Base-by-base conservation (phyloP, 345 rosid genomes). In the Salix caprea region DNA sequence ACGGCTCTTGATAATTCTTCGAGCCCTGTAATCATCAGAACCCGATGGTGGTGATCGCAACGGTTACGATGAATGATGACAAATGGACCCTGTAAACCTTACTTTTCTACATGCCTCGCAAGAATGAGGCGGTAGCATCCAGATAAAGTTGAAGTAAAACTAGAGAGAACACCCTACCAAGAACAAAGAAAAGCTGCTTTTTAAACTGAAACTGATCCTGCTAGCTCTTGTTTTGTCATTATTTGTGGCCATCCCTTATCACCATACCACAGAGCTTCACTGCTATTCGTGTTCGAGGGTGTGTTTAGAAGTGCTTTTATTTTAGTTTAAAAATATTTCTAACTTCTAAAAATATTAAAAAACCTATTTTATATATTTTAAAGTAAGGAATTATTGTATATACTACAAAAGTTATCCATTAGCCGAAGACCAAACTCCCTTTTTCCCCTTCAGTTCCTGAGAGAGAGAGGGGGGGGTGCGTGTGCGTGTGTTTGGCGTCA, bases 221-320 rank as follows among this genome's bases (percentile, higher is more conserved):
- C 54, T 23, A 28, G 50, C 42, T 58, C 32, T 42, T 30, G 72
- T 78, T 73, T 76, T 78, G 84, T 78, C 80, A 78, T 72, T 69
- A 71, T 69, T 48, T 72, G 80, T 66, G 46, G 30, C 32, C 4
- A 73, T 76, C 44, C 61, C 23, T 66, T 10, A 36, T 37, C 24
- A 21, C 39, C 37, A 19, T 36, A 60, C 62, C 76, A 61, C 4
- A 60, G 37, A 60, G 36, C 50, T 23, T 72, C 37, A 28, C 64
- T 23, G 0, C 28, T 3, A 5, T 36, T 36, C 1, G 37, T 36
- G 37, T 5, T 36, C 7, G 37, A 36, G 37, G 7, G 7, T 36
- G 64, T n/a, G 4, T 36, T 15, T 24, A 12, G 46, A 3, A 42
- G 2, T 42, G 13, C 12, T 40, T 40, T 40, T 40, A 9, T 40